Evolutionary conservation across 371 early-diverging fungal genomes (phyloP).

Genomic region (Mucor saturninus): DNA sequence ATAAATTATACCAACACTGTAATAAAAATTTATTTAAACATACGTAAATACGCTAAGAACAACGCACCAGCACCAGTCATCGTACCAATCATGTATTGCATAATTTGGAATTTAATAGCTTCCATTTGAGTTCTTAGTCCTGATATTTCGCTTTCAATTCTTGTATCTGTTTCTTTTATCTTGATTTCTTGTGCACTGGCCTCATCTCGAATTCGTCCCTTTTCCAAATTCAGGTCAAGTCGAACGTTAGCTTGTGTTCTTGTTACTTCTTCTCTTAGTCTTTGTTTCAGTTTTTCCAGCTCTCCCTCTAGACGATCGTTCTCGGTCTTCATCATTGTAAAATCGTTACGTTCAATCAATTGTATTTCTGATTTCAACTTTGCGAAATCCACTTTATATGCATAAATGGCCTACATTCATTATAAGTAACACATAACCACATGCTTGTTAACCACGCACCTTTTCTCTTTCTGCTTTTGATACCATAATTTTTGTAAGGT

Average conservation of each 20-base stretch:
- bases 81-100: constrained; percentile 86
- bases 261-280: constrained; percentile 83
- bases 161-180: constrained; percentile 86
- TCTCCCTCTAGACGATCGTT: constrained; percentile 80
- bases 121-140: constrained; percentile 89
- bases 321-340: constrained; percentile 83
- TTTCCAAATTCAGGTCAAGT: constrained; percentile 89
- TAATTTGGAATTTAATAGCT: constrained; percentile 85
- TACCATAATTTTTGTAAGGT: constrained; percentile 71
- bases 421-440: background rate
- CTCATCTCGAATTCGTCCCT: constrained; percentile 88
- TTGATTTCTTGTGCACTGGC: constrained; percentile 83
- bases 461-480: constrained; percentile 88
- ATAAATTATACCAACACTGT: constrained; percentile 19
- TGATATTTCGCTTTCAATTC: constrained; percentile 91
- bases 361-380: constrained; percentile 91
- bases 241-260: constrained; percentile 89
- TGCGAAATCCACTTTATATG: constrained; percentile 90
- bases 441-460: constrained; percentile 35
- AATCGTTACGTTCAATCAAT: constrained; percentile 90
- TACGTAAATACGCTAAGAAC: constrained; percentile 70
- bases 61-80: constrained; percentile 85
- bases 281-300: constrained; percentile 80
- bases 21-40: constrained; percentile 44
- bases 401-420: constrained; percentile 69